phyloP scores from a whole-genome alignment of 805 yeast genomes.

The Saccharomyces eubayanus region DNA sequence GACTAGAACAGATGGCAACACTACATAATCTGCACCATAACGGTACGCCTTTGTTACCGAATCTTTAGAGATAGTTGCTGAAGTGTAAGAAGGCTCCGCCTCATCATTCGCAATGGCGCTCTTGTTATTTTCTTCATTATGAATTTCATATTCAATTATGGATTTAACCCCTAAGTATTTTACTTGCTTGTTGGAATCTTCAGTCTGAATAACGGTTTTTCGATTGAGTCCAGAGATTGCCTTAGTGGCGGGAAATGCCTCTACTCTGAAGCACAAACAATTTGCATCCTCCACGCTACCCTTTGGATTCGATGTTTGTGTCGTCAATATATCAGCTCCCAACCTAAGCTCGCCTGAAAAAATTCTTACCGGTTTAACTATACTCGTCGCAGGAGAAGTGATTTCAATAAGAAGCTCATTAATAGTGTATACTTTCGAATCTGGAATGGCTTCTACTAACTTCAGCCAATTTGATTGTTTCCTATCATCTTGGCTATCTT shows the following conservation, averaged over 20 bases:
- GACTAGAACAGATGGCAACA: conserved; percentile 43
- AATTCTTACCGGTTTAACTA: conserved; percentile 25
- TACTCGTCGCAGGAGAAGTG: conserved; percentile 10
- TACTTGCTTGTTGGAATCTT: conserved; percentile 3
- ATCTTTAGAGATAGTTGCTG: conserved; percentile 31
- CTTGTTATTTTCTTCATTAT: conserved; percentile 10
- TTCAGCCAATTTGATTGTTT: conserved; percentile 14
- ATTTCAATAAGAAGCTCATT: conserved; percentile 14
- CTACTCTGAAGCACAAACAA: conserved; percentile 40
- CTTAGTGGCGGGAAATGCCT: conserved; percentile 49
- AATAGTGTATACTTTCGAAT: conserved; percentile 11
- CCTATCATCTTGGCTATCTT: not conserved
- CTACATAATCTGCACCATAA: conserved; percentile 54
- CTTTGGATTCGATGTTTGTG: not conserved
- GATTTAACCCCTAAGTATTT: conserved; percentile 14
- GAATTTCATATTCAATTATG: conserved; percentile 19
- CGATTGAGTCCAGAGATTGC: conserved; percentile 19
- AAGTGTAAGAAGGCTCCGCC: conserved; percentile 14
- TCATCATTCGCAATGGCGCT: conserved; percentile 19
- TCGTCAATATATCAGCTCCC: conserved; percentile 15
- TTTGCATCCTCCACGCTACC: conserved; percentile 21
- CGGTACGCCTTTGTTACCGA: conserved; percentile 52
- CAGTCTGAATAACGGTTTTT: conserved; percentile 17
- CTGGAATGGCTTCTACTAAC: conserved; percentile 12
- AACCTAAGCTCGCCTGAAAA: conserved; percentile 26